These are phyloP conservation scores for Arthrobotrys conoides DNA, from an alignment of 2,329 filamentous ascomycete species.

Conservation along the genomic window DNA sequence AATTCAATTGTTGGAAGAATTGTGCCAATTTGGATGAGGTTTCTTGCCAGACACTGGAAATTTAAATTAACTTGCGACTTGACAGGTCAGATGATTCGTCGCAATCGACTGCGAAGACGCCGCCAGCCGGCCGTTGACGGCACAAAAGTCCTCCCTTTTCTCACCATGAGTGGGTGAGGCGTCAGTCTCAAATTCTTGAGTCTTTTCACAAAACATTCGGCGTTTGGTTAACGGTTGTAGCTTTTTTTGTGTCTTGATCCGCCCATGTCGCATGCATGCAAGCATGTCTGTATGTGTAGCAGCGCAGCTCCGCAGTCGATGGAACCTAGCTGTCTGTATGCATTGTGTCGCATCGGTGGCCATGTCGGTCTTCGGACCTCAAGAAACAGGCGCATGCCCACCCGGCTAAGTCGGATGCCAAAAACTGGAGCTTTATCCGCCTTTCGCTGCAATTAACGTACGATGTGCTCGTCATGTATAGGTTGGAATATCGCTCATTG, in stretches of 20 bases:
- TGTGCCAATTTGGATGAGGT: conserved; percentile 40
- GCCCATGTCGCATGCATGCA: conserved; percentile 1
- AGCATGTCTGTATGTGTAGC: conserved; percentile 1
- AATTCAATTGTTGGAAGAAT: conserved; percentile 39
- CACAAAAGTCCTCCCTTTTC: conserved; percentile 14
- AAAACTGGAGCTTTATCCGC: conserved; percentile 26
- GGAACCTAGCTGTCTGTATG: not conserved
- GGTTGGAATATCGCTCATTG: conserved; percentile 55
- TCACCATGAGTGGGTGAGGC: conserved; percentile 11
- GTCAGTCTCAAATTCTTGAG: conserved; percentile 12
- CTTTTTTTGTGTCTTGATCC: not conserved
- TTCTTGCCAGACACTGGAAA: conserved; percentile 46
- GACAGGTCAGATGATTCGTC: conserved; percentile 52
- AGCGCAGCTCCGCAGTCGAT: conserved; percentile 14
- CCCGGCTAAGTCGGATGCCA: conserved; percentile 60
- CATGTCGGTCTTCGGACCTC: not conserved
- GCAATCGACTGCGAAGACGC: conserved; percentile 14
- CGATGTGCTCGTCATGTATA: conserved; percentile 11
- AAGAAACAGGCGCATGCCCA: conserved; percentile 40
- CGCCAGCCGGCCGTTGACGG: conserved; percentile 46
- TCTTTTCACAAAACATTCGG: conserved; percentile 5
- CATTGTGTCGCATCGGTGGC: conserved; percentile 10
- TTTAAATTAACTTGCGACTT: conserved; percentile 59
- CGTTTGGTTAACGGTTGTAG: conserved; percentile 38
- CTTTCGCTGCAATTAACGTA: conserved; percentile 13